phyloP scores from a whole-genome alignment of 495 filamentous ascomycete genomes.

The Sporormia fimetaria region DNA sequence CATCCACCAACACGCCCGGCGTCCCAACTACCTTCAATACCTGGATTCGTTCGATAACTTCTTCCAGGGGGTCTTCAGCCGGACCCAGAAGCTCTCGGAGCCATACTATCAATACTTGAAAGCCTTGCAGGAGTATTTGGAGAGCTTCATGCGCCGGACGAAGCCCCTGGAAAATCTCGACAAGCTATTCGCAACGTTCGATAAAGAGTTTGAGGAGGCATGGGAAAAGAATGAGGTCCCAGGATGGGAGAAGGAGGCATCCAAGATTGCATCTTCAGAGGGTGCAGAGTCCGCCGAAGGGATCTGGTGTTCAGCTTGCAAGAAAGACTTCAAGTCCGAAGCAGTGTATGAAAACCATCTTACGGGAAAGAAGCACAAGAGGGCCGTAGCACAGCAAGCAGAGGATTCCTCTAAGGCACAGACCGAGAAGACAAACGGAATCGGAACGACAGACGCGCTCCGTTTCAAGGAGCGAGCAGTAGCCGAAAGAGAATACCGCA shows the following conservation, averaged over 20 bases:
- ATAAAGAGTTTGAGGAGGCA: slow-evolving; percentile 68
- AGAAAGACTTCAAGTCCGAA: slow-evolving; percentile 89
- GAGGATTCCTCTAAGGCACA: slow-evolving; percentile 23
- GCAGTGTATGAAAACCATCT: slow-evolving; percentile 89
- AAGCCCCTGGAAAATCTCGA: slow-evolving; percentile 73
- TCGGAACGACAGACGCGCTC: slow-evolving; percentile 29
- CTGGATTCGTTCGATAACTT: slow-evolving; percentile 82
- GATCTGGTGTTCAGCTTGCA: slow-evolving; percentile 79
- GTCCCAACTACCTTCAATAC: slow-evolving; percentile 82
- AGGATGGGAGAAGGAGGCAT: slow-evolving; percentile 61
- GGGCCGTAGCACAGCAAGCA: slow-evolving; percentile 48
- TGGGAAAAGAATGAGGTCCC: slow-evolving; percentile 70
- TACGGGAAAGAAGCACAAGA: slow-evolving; percentile 82
- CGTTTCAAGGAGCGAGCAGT: slow-evolving; percentile 81
- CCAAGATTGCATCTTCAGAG: slow-evolving; percentile 33
- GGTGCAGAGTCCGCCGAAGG: slow-evolving; percentile 54
- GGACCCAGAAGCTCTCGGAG: slow-evolving; percentile 74
- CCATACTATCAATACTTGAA: slow-evolving; percentile 82
- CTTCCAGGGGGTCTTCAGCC: slow-evolving; percentile 54
- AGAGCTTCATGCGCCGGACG: slow-evolving; percentile 71
- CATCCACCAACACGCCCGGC: slow-evolving; percentile 47
- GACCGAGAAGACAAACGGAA: slow-evolving; percentile 26
- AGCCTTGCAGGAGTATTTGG: slow-evolving; percentile 68
- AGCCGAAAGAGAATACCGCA: slow-evolving; percentile 75
- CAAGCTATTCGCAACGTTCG: slow-evolving; percentile 60